These are phyloP conservation scores for Tulasnella sp. DNA, from an alignment of 768 basidiomycete genomes.

Conservation along the genomic window DNA sequence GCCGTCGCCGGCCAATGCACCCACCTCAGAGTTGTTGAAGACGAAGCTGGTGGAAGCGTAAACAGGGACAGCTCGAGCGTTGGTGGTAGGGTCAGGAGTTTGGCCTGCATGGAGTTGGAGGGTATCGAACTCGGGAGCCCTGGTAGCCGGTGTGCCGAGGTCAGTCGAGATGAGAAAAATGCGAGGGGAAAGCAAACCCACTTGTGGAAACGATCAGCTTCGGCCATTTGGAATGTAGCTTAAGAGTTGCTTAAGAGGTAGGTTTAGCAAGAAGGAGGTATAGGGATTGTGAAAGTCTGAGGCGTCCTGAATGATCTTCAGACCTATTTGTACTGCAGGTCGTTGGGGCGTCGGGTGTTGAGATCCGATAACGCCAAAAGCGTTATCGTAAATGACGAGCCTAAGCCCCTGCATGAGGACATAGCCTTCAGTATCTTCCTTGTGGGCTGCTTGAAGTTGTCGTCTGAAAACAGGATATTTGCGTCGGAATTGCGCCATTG, in stretches of 20 bases:
- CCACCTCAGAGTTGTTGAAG: conserved; percentile 65
- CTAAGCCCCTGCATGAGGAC: background rate
- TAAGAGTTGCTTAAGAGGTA: background rate
- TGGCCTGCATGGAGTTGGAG: conserved; percentile 78
- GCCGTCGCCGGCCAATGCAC: conserved; percentile 27
- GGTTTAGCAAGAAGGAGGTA: background rate
- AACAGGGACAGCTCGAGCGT: conserved; percentile 68
- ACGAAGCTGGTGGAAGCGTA: conserved; percentile 69
- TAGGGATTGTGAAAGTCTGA: background rate
- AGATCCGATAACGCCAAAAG: background rate
- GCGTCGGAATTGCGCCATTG: background rate
- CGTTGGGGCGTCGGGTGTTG: background rate
- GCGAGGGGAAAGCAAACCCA: background rate
- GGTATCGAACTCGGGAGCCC: conserved; percentile 69
- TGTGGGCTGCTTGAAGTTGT: background rate
- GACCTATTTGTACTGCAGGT: background rate
- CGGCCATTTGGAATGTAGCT: background rate
- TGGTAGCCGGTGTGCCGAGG: conserved; percentile 27
- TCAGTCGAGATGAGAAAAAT: background rate
- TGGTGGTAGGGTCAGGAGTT: conserved; percentile 39
- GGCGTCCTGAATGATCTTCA: background rate
- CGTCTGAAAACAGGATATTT: background rate
- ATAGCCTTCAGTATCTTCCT: background rate
- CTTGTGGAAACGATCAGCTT: conserved; percentile 13
- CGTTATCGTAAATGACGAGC: conserved; percentile 6